Evolutionary conservation across 257 asterid species (phyloP), one percentile per base, ranked within the genome.

Genomic region (Scutellaria baicalensis): DNA sequence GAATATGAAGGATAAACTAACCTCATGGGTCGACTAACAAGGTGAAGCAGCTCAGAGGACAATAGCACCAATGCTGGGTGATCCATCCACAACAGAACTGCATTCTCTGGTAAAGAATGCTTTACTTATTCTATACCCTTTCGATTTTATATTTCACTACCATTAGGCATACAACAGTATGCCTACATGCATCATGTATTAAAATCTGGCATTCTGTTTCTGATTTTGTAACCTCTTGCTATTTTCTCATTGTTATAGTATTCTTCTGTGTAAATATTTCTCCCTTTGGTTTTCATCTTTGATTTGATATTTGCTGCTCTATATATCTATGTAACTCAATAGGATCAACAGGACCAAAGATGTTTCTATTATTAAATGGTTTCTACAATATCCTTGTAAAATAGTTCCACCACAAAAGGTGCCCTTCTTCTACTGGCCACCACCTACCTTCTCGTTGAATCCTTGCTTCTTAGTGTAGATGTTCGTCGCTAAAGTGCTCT

Each of bases 101-200:
- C 20, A 31, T 6, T 59, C 78, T 59, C 49, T 8, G 73, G 78
- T 65, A 65, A 58, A 33, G 27, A 20, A 45, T 50, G 21, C 35
- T 45, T 12, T 7, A 16, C 43, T 38, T 3, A 66, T 44, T 27
- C 44, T 6, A 17, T 44, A 31, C 49, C 66, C 17, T 36, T 42
- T 1, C 11, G 9, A 55, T 23, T 8, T 44, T 20, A 66, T 36
- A 27, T 10, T 49, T 18, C 35, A 50, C 9, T 13, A 7, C 0
- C 36, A 9, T 33, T 51, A 36, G 10, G 16, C 43, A 23, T 38
- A 47, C 14, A 47, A 48, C 17, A 8, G 43, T 45, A 8, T 13
- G 12, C 42, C 13, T n/a, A 23, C 69, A 27, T 64, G 16, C 49
- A 60, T 47, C 31, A 12, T 16, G 13, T 43, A 62, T 62, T 62